Evolutionary conservation across 306 rosid species (phyloP).

Genomic region (Clitoria ternatea): DNA sequence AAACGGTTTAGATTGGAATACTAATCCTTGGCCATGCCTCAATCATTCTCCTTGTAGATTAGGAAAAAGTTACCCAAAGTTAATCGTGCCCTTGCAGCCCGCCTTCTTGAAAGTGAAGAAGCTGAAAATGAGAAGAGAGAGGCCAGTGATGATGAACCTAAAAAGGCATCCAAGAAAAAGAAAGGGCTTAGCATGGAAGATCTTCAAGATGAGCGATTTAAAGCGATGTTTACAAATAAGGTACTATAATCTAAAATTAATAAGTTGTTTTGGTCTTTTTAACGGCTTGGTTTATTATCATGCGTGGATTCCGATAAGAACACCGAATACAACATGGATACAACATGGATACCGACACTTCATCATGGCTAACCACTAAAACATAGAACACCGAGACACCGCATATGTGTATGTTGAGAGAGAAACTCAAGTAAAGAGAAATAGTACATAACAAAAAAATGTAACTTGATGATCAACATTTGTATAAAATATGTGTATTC

Average conservation of each 20-base stretch:
- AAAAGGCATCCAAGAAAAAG: conserved; percentile 73
- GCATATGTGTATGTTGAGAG: no score
- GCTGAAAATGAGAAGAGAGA: conserved; percentile 50
- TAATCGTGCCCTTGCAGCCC: conserved; percentile 63
- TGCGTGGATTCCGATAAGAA: no score
- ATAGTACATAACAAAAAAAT: no score
- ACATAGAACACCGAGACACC: no score
- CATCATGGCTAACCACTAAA: no score
- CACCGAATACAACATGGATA: no score
- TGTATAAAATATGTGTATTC: no score
- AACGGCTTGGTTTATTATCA: no score
- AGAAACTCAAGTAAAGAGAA: no score
- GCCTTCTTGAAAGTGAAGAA: conserved; percentile 59
- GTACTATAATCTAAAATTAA: conserved; percentile 38
- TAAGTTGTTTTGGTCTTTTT: neutral
- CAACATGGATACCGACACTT: no score
- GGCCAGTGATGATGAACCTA: conserved; percentile 42
- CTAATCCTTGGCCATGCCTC: conserved; percentile 23
- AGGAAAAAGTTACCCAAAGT: conserved; percentile 78
- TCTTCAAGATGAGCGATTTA: conserved; percentile 73
- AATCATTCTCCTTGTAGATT: conserved; percentile 48
- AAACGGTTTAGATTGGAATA: conserved; percentile 3
- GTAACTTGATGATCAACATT: no score
- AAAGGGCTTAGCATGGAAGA: conserved; percentile 48
- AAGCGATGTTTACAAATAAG: conserved; percentile 51